Evolutionary conservation across 2,329 filamentous ascomycete species (phyloP).

Genomic region (Aspergillus sp.): DNA sequence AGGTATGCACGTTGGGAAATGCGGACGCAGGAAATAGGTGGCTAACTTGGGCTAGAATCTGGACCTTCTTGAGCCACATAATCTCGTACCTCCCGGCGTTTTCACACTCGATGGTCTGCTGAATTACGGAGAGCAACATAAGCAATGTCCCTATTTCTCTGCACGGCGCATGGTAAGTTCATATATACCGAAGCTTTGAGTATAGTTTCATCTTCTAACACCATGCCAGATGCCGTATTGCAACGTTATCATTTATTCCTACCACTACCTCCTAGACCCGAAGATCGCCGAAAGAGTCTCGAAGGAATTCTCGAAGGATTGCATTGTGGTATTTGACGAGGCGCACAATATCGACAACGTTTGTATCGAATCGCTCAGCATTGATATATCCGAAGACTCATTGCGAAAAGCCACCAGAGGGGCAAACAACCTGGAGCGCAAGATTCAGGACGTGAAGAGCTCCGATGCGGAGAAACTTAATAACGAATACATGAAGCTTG

Average conservation of each 20-base stretch:
- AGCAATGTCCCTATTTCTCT: constrained; percentile 97
- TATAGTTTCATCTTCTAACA: constrained; percentile 17
- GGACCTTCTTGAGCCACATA: constrained; percentile 90
- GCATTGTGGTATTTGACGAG: constrained; percentile 97
- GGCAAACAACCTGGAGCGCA: constrained; percentile 84
- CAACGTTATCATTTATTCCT: constrained; percentile 99
- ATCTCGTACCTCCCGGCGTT: constrained; percentile 88
- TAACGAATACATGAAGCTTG: constrained; percentile 91
- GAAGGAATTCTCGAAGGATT: constrained; percentile 94
- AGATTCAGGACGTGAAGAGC: constrained; percentile 92
- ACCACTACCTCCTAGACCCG: constrained; percentile 95
- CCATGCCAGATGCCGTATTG: constrained; percentile 85
- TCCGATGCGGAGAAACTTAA: constrained; percentile 93
- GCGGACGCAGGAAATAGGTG: background rate
- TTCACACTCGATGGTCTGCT: constrained; percentile 92
- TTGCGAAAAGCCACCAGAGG: constrained; percentile 86
- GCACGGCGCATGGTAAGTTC: constrained; percentile 80
- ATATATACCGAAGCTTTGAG: background rate
- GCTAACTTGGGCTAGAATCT: constrained; percentile 64
- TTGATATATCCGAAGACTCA: constrained; percentile 94
- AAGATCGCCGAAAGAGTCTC: constrained; percentile 97
- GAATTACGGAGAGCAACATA: constrained; percentile 88
- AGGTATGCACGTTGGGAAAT: constrained; percentile 53
- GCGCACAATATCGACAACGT: constrained; percentile 99
- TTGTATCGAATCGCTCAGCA: constrained; percentile 95